These are phyloP conservation scores for Tuber borchii DNA, from an alignment of 495 filamentous ascomycete genomes.

Conservation along the genomic window DNA sequence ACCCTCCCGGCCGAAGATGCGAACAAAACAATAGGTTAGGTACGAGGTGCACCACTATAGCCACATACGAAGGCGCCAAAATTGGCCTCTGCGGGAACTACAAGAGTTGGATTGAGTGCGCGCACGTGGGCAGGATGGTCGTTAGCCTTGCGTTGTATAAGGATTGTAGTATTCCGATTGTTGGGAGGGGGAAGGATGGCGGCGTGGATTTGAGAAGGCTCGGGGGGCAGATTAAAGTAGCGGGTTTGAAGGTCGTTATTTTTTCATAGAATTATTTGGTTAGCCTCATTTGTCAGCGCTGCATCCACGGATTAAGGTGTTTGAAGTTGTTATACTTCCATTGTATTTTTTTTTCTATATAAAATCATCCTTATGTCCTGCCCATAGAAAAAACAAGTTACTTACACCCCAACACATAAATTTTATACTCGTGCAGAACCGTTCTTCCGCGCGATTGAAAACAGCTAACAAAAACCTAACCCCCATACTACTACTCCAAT, in stretches of 20 bases:
- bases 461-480: background rate
- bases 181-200: background rate
- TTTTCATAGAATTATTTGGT: background rate
- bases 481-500: background rate
- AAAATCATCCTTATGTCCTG: background rate
- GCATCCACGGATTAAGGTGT: background rate
- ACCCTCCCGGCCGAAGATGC: background rate
- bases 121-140: background rate
- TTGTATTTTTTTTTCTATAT: background rate
- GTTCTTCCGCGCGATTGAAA: background rate
- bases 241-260: background rate
- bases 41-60: background rate
- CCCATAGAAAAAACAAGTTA: background rate
- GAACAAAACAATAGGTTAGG: background rate
- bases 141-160: background rate
- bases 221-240: background rate
- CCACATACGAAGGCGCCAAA: background rate
- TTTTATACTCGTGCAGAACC: no score
- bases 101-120: background rate
- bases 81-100: background rate
- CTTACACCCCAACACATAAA: background rate
- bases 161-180: background rate
- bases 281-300: background rate
- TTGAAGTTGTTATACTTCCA: background rate
- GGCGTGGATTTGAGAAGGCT: background rate